Percentiles rank a stretch among this genome's conserved stretches.
Conservation (phyloP, 108 stramenopile species). For the Conticribra guillardii region DNA sequence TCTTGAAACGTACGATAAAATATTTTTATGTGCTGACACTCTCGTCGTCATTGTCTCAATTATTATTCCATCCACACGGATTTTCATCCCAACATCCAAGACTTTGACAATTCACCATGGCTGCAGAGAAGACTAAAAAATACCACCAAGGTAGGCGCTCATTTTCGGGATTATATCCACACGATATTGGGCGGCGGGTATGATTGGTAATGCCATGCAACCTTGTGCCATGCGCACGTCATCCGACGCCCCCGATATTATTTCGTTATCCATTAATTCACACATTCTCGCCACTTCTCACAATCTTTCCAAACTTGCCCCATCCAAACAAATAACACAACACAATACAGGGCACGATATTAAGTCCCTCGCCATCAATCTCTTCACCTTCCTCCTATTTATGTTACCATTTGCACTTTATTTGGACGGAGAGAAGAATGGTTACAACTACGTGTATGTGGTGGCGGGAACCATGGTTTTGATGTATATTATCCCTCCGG, state of each 20-base stretch:
- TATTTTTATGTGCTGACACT: no score
- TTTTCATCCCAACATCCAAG: no score
- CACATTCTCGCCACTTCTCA: background rate
- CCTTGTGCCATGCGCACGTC: no score
- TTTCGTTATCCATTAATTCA: background rate
- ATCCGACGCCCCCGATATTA: no score
- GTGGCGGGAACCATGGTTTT: slow-evolving; percentile 53
- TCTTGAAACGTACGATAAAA: no score
- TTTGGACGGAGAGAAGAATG: slow-evolving; percentile 48
- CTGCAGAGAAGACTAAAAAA: slow-evolving; percentile 40
- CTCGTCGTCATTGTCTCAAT: no score
- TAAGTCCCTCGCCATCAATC: slow-evolving; percentile 74
- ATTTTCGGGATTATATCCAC: no score
- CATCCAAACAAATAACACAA: background rate
- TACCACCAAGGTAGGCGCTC: slow-evolving; percentile 57
- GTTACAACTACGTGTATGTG: slow-evolving; percentile 30
- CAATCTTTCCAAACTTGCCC: background rate
- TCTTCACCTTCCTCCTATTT: slow-evolving; percentile 64
- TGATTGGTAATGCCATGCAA: no score
- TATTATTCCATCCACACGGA: no score
- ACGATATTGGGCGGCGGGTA: no score
- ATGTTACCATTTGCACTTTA: slow-evolving; percentile 64
- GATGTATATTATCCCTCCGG: slow-evolving; percentile 68
- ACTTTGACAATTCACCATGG: slow-evolving; percentile 5
- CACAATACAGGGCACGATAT: slow-evolving; percentile 66